Evolutionary conservation across 2,329 filamentous ascomycete genomes (phyloP).

Genomic region (Chaetomium strumarium): DNA sequence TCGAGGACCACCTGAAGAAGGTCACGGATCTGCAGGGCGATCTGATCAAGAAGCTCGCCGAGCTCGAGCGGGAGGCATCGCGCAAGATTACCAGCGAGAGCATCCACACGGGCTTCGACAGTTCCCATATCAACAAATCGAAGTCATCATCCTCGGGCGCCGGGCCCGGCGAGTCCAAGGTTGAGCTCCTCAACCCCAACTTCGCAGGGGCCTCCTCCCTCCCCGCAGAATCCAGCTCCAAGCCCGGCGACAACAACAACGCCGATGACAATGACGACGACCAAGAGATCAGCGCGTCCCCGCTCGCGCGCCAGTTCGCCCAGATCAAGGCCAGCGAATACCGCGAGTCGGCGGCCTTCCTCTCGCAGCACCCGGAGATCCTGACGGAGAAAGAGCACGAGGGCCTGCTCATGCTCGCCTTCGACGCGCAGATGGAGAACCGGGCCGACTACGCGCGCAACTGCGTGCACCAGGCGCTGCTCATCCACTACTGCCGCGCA

Average conservation of each 20-base stretch:
- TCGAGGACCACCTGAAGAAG: constrained; percentile 70
- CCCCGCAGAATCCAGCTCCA: constrained; percentile 23
- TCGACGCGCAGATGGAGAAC: constrained; percentile 75
- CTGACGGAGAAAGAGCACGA: constrained; percentile 83
- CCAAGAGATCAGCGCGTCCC: constrained; percentile 68
- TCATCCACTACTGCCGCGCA: constrained; percentile 91
- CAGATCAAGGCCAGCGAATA: constrained; percentile 74
- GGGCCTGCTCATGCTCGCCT: constrained; percentile 82
- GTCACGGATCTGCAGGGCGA: constrained; percentile 73
- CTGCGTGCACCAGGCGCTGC: constrained; percentile 86
- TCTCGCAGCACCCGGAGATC: constrained; percentile 71
- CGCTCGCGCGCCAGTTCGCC: constrained; percentile 74
- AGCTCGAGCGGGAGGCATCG: constrained; percentile 77
- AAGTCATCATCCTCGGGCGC: constrained; percentile 32
- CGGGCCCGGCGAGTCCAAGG: constrained; percentile 31
- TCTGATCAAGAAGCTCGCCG: constrained; percentile 64
- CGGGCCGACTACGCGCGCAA: constrained; percentile 72
- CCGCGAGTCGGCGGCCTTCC: constrained; percentile 64
- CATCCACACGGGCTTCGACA: constrained; percentile 85
- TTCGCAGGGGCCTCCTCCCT: constrained; percentile 32
- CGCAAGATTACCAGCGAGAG: constrained; percentile 92
- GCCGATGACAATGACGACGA: constrained; percentile 68
- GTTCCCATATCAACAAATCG: constrained; percentile 68
- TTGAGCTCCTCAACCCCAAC: constrained; percentile 73
- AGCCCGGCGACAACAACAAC: constrained; percentile 51